phyloP scores from a whole-genome alignment of 495 filamentous ascomycete species.

The Hapsidospora chrysogenum region DNA sequence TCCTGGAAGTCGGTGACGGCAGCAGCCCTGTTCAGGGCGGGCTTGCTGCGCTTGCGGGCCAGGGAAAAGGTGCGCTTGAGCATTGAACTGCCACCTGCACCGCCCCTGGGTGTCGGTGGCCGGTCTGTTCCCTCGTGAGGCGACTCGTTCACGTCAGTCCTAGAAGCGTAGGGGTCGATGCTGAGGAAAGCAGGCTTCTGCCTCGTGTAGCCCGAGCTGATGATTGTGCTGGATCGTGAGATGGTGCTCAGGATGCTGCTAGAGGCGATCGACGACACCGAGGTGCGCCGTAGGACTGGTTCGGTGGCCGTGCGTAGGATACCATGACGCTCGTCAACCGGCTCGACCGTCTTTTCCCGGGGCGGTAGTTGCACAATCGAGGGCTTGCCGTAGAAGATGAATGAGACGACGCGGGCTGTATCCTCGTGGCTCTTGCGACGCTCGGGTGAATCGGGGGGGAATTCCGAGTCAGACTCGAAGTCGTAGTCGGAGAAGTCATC shows the following conservation, averaged over 20 bases:
- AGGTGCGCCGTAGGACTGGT: conserved; percentile 5
- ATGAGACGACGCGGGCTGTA: conserved; percentile 30
- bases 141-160: conserved; percentile 5
- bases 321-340: conserved; percentile 8
- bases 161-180: conserved; percentile 25
- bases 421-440: conserved; percentile 25
- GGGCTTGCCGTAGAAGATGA: conserved; percentile 29
- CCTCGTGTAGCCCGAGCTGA: conserved; percentile 3
- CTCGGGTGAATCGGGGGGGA: conserved; percentile 8
- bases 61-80: conserved; percentile 29
- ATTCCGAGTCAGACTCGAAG: conserved; percentile 17
- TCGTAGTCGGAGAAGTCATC: conserved; percentile 34
- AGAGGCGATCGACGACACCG: conserved; percentile 10
- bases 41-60: conserved; percentile 27
- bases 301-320: conserved; percentile 12
- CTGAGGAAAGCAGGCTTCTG: conserved; percentile 20
- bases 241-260: conserved; percentile 1
- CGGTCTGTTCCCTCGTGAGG: conserved; percentile 5
- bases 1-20: neutral
- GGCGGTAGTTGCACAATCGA: conserved; percentile 16
- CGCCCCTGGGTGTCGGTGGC: conserved; percentile 17
- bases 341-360: neutral
- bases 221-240: conserved; percentile 8
- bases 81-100: conserved; percentile 12
- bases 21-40: conserved; percentile 12